Evolutionary conservation across 1,284 basidiomycete species (phyloP), one percentile per base, ranked within the genome.

Genomic region (Boletus subluridellus): DNA sequence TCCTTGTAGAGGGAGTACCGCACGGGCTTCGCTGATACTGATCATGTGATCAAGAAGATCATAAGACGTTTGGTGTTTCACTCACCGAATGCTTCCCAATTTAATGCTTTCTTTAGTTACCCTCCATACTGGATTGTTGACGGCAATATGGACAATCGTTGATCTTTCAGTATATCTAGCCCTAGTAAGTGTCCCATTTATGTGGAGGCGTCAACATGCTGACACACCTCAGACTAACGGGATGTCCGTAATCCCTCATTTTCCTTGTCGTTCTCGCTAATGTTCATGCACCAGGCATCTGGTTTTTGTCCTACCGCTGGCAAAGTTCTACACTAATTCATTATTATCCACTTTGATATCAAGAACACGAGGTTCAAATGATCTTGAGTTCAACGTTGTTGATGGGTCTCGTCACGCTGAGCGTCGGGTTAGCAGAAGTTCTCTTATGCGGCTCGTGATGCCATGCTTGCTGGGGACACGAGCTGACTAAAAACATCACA

Each of bases 321-420:
- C 72, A 28, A 75, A 76, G 58, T 62, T 76, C 30, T 75, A 74
- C 64, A 74, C 69, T 2, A 74, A 74, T 55, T 75, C 74, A 5
- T 61, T 74, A 10, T 55, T 76, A 44, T 73, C 73, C 12, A 73
- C 67, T 6, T 53, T 74, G 49, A 72, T 75, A 59, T 62, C 73
- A 10, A 73, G 73, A 52, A 41, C 58, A 28, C 67, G 66, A 42
- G 65, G 55, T 50, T 6, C 57, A 34, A 38, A 38, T 26, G 45
- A 66, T 28, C 30, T 53, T 3, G 69, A 67, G 24, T 69, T 70
- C n/a, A 60, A 51, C 10, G 65, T 67, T 38, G 66, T 69, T n/a
- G 64, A 67, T 47, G 63, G 38, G 32, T 57, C 67, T 44, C 44
- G 47, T 49, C 63, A 67, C 7, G n/a, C 55, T 17, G 68, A 61